Evolutionary conservation across 352 stramenopile species (phyloP).

Genomic region (Globisporangium okanoganense): DNA sequence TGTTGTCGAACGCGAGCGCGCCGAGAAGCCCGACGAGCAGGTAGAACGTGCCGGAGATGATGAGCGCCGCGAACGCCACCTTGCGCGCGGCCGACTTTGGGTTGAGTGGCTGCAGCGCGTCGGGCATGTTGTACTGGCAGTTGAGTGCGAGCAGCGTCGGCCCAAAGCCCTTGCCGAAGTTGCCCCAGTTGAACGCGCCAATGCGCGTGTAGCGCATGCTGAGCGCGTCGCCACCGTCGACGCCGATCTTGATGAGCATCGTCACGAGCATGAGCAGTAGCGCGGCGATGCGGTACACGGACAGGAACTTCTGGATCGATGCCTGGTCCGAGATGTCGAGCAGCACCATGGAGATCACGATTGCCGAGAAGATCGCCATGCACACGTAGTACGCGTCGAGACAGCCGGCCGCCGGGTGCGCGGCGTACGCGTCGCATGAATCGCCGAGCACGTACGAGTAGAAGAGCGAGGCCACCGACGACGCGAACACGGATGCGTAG

Average conservation of each 20-base stretch:
- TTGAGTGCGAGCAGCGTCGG: constrained; percentile 82
- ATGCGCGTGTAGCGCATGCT: constrained; percentile 38
- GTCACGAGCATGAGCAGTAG: constrained; percentile 76
- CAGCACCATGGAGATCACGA: constrained; percentile 79
- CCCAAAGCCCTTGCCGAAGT: constrained; percentile 81
- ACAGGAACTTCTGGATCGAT: constrained; percentile 79
- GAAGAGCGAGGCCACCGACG: constrained; percentile 79
- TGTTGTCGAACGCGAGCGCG: constrained; percentile 67
- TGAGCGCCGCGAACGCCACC: constrained; percentile 59
- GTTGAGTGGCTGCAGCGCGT: constrained; percentile 75
- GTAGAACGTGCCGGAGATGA: constrained; percentile 71
- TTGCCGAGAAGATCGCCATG: constrained; percentile 71
- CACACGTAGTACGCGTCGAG: constrained; percentile 70
- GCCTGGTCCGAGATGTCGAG: constrained; percentile 84
- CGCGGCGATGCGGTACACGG: constrained; percentile 73
- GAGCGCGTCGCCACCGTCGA: constrained; percentile 48
- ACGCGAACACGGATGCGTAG: constrained; percentile 84
- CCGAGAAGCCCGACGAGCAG: constrained; percentile 69
- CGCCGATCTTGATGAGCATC: constrained; percentile 63
- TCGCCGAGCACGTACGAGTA: constrained; percentile 64
- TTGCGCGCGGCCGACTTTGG: constrained; percentile 57
- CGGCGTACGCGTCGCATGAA: constrained; percentile 62
- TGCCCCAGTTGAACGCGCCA: constrained; percentile 67
- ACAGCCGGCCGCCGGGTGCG: constrained; percentile 37
- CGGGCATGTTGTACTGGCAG: constrained; percentile 87